A percentile compares a stretch with the other conserved stretches of the same genome.
Evolutionary conservation across 2,329 filamentous ascomycete genomes (phyloP).

Genomic region (Fusarium dlaminii): DNA sequence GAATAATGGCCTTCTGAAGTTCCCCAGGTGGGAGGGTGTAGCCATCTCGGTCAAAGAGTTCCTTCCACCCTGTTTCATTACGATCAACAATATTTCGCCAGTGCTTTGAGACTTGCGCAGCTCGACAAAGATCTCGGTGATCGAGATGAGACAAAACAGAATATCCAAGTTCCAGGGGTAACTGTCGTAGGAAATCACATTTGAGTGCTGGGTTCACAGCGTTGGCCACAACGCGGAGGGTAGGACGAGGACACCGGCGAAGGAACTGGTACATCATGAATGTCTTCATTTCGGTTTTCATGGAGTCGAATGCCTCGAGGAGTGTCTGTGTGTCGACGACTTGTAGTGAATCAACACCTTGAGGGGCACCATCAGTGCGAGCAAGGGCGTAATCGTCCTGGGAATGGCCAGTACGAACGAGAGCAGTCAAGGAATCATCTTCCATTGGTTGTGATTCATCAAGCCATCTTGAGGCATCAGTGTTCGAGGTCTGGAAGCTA

Average conservation of each 20-base stretch:
- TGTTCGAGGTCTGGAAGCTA: constrained; percentile 46
- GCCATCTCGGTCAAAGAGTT: constrained; percentile 85
- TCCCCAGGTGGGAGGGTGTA: constrained; percentile 83
- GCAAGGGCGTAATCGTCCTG: constrained; percentile 41
- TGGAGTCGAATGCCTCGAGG: constrained; percentile 88
- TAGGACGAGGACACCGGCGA: constrained; percentile 85
- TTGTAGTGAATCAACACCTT: constrained; percentile 32
- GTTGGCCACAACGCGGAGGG: constrained; percentile 87
- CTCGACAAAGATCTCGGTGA: constrained; percentile 84
- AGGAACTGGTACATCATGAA: constrained; percentile 98
- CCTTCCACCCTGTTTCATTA: constrained; percentile 96
- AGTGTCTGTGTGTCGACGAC: constrained; percentile 86
- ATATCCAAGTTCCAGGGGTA: constrained; percentile 87
- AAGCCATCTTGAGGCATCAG: constrained; percentile 47
- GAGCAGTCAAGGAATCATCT: constrained; percentile 42
- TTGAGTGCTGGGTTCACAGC: constrained; percentile 94
- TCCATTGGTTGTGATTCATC: constrained; percentile 55
- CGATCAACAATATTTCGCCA: constrained; percentile 93
- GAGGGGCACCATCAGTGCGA: constrained; percentile 30
- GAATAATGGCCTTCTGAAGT: constrained; percentile 82
- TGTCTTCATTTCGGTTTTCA: constrained; percentile 91
- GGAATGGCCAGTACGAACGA: constrained; percentile 36
- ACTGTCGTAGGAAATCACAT: constrained; percentile 86
- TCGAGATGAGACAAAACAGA: constrained; percentile 90
- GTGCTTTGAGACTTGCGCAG: constrained; percentile 91